Base-by-base conservation (phyloP, 768 basidiomycete species). In the Lactifluus echinatus region DNA sequence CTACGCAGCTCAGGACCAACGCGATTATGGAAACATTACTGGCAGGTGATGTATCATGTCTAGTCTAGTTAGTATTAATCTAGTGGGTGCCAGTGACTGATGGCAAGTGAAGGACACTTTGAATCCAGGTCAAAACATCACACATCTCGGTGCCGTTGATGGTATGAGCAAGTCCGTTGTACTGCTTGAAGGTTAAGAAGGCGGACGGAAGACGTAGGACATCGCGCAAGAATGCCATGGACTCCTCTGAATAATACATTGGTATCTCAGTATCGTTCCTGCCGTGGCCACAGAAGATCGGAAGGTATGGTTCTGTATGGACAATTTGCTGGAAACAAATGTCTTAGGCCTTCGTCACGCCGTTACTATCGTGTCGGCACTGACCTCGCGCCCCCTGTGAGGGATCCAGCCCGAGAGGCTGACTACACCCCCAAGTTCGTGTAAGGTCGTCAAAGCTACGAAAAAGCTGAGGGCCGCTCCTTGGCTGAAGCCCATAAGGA, bases 391-490 rank as follows among this genome's bases (percentile, higher is more conserved):
- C 17, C 68, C 65, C 34, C 62, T 61, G n/a, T 61, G 65, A 10
- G 76, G 76, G 11, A 78, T 72, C 76, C 76, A 78, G 2, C 76
- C 75, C 11, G 75, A 74, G 3, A 77, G 62, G 59, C 73, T 72
- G 4, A 69, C 71, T n/a, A 76, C 72, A 36, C 76, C 76, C 21
- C 72, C 75, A 8, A 77, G 68, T 15, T 73, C 72, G 46, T 76
- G 73, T 8, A 74, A 64, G 3, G 71, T 71, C 7, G 74, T 75
- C 12, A 76, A 65, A 0, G 72, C 70, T 0, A 71, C 69, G 63
- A 76, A 67, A 56, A 76, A 62, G 55, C 66, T 65, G 29, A 75
- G 66, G 7, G 74, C 71, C 0, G 73, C 74, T 8, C 76, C 75
- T 59, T 78, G 76, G 26, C 73, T 73, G 57, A 76, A 76, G 24